These are phyloP conservation scores for Rhododendron mucronatum DNA, from an alignment of 148 eudicot genomes.

Conservation along the genomic window DNA sequence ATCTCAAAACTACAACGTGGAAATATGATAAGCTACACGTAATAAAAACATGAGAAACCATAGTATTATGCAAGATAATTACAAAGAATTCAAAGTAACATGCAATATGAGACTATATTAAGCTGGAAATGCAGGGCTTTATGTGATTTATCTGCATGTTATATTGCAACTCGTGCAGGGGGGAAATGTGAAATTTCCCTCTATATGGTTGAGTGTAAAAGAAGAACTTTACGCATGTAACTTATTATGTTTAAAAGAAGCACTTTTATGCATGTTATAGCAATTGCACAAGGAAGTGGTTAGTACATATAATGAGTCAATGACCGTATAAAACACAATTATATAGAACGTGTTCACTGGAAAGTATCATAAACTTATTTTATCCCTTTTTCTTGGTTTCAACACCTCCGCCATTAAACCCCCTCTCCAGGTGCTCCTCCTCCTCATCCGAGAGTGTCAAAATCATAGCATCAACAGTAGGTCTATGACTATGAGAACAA, in stretches of 20 bases:
- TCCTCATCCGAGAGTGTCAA: neutral
- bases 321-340: neutral
- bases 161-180: neutral
- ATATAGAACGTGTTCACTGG: neutral
- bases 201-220: neutral
- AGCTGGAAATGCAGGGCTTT: neutral
- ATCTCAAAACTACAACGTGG: neutral
- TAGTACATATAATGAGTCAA: neutral
- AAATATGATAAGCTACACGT: neutral
- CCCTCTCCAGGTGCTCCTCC: neutral
- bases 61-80: neutral
- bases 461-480: neutral
- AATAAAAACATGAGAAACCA: neutral
- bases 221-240: neutral
- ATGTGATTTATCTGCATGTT: neutral
- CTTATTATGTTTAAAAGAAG: neutral
- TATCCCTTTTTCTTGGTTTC: neutral
- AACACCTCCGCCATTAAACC: neutral
- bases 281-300: neutral
- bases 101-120: neutral
- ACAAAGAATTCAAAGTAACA: neutral
- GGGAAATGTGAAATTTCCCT: neutral
- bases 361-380: neutral
- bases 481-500: neutral
- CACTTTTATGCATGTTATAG: neutral